Evolutionary conservation across 1,284 basidiomycete species (phyloP).

Genomic region (Acaromyces ingoldii): DNA sequence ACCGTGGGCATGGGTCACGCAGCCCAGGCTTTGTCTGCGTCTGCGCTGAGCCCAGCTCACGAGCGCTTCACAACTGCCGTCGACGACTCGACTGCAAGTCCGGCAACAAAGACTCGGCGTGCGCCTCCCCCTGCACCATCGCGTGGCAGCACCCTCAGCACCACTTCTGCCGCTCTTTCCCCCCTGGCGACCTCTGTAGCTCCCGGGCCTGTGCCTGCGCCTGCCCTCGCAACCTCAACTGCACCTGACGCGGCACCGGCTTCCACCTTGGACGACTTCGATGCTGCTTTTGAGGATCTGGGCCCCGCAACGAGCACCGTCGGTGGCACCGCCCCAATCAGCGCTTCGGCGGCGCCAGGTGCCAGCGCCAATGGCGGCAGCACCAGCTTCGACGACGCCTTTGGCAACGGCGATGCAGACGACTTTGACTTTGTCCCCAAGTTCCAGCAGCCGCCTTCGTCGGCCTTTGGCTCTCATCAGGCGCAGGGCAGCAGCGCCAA

Average conservation of each 20-base stretch:
- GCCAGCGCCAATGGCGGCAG: neutral
- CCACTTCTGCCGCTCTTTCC: too few relatives aligned
- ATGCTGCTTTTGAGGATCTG: conserved; percentile 46
- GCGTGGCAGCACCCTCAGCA: conserved; percentile 17
- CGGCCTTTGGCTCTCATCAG: too few relatives aligned
- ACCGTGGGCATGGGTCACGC: neutral
- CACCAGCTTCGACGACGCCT: conserved; percentile 39
- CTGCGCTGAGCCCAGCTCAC: neutral
- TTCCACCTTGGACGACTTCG: conserved; percentile 43
- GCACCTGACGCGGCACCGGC: neutral
- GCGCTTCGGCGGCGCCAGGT: neutral
- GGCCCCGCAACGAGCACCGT: conserved; percentile 17
- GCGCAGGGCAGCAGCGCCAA: too few relatives aligned
- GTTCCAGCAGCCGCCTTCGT: too few relatives aligned
- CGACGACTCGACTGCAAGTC: neutral
- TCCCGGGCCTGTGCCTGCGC: neutral
- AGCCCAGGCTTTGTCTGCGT: neutral
- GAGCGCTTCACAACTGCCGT: conserved; percentile 5
- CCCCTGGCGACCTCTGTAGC: too few relatives aligned
- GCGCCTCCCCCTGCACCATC: conserved; percentile 40
- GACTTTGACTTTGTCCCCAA: conserved; percentile 47
- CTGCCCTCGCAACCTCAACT: neutral
- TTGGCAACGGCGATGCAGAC: conserved; percentile 37
- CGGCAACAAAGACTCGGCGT: conserved; percentile 27
- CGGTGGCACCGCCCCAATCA: conserved; percentile 10